A percentile compares a stretch with the other conserved stretches of the same genome.
Conservation (phyloP, 805 yeast species). For the Clavispora santaluciae region DNA sequence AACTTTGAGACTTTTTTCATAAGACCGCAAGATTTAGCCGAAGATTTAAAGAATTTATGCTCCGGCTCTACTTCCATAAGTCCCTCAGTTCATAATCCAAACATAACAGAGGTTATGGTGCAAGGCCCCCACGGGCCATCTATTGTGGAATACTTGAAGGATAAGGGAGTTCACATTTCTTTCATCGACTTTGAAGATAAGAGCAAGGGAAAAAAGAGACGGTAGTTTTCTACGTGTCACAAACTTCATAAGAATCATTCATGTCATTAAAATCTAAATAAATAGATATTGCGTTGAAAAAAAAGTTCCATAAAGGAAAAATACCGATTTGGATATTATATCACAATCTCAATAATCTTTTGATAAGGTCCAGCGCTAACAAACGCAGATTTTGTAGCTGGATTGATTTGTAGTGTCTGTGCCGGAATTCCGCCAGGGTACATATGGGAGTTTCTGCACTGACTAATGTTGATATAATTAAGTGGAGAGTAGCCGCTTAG, state of each 20-base stretch:
- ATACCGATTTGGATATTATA: slow-evolving; percentile 23
- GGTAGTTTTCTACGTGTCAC: slow-evolving; percentile 2
- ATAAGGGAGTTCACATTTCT: slow-evolving; percentile 56
- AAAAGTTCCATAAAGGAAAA: not conserved
- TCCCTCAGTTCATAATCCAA: slow-evolving; percentile 51
- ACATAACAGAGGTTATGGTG: slow-evolving; percentile 64
- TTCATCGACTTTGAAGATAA: slow-evolving; percentile 69
- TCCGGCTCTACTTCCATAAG: slow-evolving; percentile 84
- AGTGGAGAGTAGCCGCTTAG: slow-evolving; percentile 52
- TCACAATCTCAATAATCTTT: slow-evolving; percentile 53
- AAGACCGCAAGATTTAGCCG: slow-evolving; percentile 60
- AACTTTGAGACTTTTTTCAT: slow-evolving; percentile 67
- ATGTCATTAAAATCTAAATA: slow-evolving; percentile 1
- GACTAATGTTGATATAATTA: slow-evolving; percentile 55
- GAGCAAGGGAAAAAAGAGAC: slow-evolving; percentile 49
- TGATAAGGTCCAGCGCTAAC: slow-evolving; percentile 51
- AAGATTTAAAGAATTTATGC: slow-evolving; percentile 69
- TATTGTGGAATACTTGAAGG: slow-evolving; percentile 52
- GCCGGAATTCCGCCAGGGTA: slow-evolving; percentile 61
- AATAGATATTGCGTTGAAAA: not conserved
- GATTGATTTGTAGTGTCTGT: slow-evolving; percentile 45
- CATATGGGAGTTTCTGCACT: slow-evolving; percentile 64
- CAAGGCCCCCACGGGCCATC: slow-evolving; percentile 84
- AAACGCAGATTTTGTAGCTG: slow-evolving; percentile 53
- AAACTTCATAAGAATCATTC: not conserved